phyloP scores from a whole-genome alignment of 225 moss, liverwort and hornwort genomes.

The Ulota crispa region DNA sequence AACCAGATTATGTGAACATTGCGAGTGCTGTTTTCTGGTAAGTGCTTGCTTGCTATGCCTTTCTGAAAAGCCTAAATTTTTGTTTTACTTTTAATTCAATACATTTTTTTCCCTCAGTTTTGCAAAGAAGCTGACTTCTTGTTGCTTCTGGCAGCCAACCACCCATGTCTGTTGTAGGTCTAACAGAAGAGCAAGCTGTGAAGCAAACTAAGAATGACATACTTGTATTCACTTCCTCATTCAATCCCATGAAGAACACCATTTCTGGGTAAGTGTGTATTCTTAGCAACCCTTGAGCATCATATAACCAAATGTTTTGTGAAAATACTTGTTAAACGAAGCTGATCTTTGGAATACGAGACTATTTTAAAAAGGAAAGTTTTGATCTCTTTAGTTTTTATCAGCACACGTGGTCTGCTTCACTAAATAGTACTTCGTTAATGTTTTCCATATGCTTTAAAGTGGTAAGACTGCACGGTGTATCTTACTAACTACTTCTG shows the following conservation, averaged over 20 bases:
- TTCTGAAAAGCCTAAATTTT: not conserved
- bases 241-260: slow-evolving; percentile 90
- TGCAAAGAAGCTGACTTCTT: not conserved
- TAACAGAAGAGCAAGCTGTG: slow-evolving; percentile 65
- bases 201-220: slow-evolving; percentile 47
- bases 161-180: slow-evolving; percentile 70
- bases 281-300: not conserved
- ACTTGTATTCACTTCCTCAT: slow-evolving; percentile 63
- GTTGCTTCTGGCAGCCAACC: slow-evolving; percentile 64
- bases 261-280: slow-evolving; percentile 59
- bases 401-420: not conserved
- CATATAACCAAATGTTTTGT: not conserved
- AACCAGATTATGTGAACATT: slow-evolving; percentile 70
- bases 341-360: too few relatives aligned
- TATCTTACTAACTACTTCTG: not conserved
- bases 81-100: not conserved
- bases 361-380: not conserved
- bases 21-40: slow-evolving; percentile 78
- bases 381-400: not conserved
- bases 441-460: too few relatives aligned
- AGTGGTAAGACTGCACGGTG: too few relatives aligned
- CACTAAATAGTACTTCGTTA: not conserved
- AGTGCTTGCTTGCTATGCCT: not conserved
- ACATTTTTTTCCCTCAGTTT: not conserved
- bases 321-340: not conserved